Percentiles rank a stretch among this genome's conserved stretches.
Conservation (phyloP, 352 stramenopile genomes). For the Pythium grandisporangium region DNA sequence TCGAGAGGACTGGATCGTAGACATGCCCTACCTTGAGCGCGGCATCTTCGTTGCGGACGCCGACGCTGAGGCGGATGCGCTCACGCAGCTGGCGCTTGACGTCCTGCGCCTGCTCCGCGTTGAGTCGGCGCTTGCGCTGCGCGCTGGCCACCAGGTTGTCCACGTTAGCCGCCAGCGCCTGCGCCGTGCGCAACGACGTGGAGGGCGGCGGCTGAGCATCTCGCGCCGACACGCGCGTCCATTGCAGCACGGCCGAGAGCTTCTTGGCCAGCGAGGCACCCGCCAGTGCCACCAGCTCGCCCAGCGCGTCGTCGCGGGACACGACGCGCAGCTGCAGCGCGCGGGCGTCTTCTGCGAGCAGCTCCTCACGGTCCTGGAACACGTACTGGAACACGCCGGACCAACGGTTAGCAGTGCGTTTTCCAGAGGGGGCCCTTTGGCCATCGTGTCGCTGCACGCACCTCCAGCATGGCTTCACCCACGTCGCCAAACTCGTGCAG, state of each 20-base stretch:
- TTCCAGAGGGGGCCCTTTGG: background rate
- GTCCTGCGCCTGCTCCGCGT: conserved; percentile 23
- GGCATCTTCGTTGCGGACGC: conserved; percentile 55
- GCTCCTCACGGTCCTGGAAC: conserved; percentile 53
- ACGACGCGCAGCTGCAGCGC: conserved; percentile 34
- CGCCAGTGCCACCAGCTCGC: conserved; percentile 38
- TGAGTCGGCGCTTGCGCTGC: conserved; percentile 29
- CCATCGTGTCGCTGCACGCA: conserved; percentile 5
- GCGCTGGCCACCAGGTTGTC: conserved; percentile 31
- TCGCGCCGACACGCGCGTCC: too few species aligned
- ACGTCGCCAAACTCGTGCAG: conserved; percentile 66
- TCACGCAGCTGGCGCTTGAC: conserved; percentile 30
- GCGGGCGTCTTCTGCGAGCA: conserved; percentile 35
- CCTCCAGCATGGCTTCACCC: conserved; percentile 33
- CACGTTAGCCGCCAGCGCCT: conserved; percentile 25
- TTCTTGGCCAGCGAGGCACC: conserved; percentile 21
- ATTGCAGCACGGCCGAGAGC: conserved; percentile 37
- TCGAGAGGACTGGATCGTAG: too few species aligned
- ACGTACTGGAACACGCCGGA: conserved; percentile 19
- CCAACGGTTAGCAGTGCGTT: background rate
- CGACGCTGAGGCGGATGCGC: conserved; percentile 57
- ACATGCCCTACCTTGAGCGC: conserved; percentile 39
- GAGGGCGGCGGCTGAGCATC: conserved; percentile 17
- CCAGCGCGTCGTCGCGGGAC: conserved; percentile 48
- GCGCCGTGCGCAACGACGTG: conserved; percentile 16